Evolutionary conservation across 2,329 filamentous ascomycete genomes (phyloP).

Genomic region (Trichophyton equinum): DNA sequence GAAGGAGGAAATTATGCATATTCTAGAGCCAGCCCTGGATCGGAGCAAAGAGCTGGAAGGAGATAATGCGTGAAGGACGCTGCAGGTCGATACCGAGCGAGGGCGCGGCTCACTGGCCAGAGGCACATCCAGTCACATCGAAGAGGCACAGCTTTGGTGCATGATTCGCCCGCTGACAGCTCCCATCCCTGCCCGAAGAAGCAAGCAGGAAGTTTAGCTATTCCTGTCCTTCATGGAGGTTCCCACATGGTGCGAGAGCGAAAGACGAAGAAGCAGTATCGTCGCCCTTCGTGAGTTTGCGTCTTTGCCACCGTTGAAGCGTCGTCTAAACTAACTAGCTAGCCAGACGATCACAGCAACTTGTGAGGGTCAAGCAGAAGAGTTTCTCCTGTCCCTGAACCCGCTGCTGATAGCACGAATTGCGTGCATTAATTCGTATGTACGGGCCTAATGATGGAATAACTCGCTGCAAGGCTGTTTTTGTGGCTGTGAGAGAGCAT

Average conservation of each 20-base stretch:
- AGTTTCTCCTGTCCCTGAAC: too few relatives aligned
- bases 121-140: constrained; percentile 1
- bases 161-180: not conserved
- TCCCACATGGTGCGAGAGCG: not conserved
- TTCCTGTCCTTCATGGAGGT: not conserved
- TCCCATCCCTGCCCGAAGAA: not conserved
- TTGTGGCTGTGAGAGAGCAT: not conserved
- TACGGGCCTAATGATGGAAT: not conserved
- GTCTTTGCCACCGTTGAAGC: not conserved
- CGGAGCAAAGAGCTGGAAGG: not conserved
- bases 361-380: not conserved
- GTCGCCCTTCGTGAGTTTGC: not conserved
- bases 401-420: not conserved
- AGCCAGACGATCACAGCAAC: not conserved
- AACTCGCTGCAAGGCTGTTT: not conserved
- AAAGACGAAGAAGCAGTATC: too few relatives aligned
- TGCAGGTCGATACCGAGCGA: not conserved
- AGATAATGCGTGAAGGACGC: not conserved
- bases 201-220: too few relatives aligned
- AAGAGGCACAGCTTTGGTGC: not conserved
- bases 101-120: not conserved
- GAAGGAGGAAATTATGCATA: not conserved
- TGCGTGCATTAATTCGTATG: not conserved
- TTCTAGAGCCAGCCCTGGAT: not conserved
- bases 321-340: not conserved